Evolutionary conservation across 352 stramenopile genomes (phyloP).

Genomic region (Peronospora farinosa): DNA sequence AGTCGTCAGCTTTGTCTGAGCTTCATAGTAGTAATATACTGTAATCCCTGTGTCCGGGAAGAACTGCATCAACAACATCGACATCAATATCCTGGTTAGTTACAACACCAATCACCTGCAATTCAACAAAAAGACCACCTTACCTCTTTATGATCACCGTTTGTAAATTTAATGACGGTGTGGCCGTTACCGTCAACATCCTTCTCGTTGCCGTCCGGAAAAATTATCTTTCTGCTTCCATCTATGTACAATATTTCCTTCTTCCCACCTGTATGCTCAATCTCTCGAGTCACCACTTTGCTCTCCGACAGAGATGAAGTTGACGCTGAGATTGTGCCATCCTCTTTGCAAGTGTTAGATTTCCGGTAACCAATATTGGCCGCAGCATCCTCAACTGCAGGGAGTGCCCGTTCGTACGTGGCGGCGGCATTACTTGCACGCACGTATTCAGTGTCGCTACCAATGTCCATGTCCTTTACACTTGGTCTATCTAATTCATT

Average conservation of each 20-base stretch:
- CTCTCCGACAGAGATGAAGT: slow-evolving; percentile 13
- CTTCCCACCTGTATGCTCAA: slow-evolving; percentile 54
- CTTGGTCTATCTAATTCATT: neutral
- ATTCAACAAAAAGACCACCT: neutral
- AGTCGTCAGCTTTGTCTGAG: slow-evolving; percentile 91
- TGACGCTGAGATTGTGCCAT: slow-evolving; percentile 5
- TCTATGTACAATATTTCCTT: slow-evolving; percentile 54
- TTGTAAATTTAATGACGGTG: slow-evolving; percentile 88
- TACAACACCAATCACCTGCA: neutral
- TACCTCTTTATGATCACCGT: slow-evolving; percentile 94
- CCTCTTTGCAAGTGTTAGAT: slow-evolving; percentile 2
- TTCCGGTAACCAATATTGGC: slow-evolving; percentile 3
- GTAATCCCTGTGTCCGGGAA: slow-evolving; percentile 81
- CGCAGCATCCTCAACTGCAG: slow-evolving; percentile 9
- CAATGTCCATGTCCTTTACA: slow-evolving; percentile 1
- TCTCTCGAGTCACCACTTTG: slow-evolving; percentile 30
- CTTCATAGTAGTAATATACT: slow-evolving; percentile 92
- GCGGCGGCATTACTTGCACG: neutral
- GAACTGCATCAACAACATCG: slow-evolving; percentile 16
- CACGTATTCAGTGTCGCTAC: neutral
- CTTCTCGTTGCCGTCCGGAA: slow-evolving; percentile 91
- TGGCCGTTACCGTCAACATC: slow-evolving; percentile 86
- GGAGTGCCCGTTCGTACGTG: slow-evolving; percentile 21
- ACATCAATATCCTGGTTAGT: slow-evolving; percentile 2
- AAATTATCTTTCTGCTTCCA: slow-evolving; percentile 72